Percentiles rank a stretch among this genome's conserved stretches.
These are phyloP conservation scores for Diaporthe ilicicola DNA, from an alignment of 2,329 filamentous ascomycete genomes.

Conservation along the genomic window DNA sequence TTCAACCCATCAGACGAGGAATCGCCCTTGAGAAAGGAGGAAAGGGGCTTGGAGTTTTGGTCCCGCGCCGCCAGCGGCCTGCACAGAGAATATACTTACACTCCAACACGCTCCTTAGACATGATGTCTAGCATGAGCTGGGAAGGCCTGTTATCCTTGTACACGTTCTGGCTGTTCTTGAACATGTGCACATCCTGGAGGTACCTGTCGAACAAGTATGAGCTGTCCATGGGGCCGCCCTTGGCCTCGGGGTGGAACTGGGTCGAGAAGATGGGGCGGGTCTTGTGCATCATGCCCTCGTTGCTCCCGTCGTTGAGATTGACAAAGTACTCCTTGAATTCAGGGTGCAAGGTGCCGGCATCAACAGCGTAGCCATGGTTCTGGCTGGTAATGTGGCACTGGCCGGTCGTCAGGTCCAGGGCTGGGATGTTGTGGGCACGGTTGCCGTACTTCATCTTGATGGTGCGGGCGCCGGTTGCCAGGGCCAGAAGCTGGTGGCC, in stretches of 20 bases:
- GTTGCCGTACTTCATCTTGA: slow-evolving; percentile 99
- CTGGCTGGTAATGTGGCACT: slow-evolving; percentile 98
- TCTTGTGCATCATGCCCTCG: slow-evolving; percentile 96
- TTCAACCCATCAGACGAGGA: neutral
- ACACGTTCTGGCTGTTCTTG: slow-evolving; percentile 82
- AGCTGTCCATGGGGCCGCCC: slow-evolving; percentile 94
- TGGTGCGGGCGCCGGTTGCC: slow-evolving; percentile 85
- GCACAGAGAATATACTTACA: slow-evolving; percentile 46
- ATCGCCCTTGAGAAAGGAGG: no score
- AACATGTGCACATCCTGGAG: slow-evolving; percentile 87
- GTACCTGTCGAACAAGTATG: slow-evolving; percentile 97
- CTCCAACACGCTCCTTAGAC: slow-evolving; percentile 93
- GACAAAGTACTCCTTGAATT: slow-evolving; percentile 98
- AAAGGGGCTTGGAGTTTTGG: no score
- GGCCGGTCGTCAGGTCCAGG: slow-evolving; percentile 91
- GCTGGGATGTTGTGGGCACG: slow-evolving; percentile 98
- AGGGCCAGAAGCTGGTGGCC: slow-evolving; percentile 96
- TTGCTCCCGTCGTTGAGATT: slow-evolving; percentile 98
- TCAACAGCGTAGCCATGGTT: slow-evolving; percentile 99
- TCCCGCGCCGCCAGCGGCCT: neutral
- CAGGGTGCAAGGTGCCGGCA: slow-evolving; percentile 77
- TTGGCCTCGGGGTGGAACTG: slow-evolving; percentile 99
- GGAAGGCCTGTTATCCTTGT: slow-evolving; percentile 87
- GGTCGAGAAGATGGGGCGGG: slow-evolving; percentile 95
- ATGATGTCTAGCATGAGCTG: slow-evolving; percentile 90